Percentiles rank a stretch among this genome's conserved stretches.
Evolutionary conservation across 176 grass and related monocot species (phyloP).

Genomic region (Cenchrus purpureus): DNA sequence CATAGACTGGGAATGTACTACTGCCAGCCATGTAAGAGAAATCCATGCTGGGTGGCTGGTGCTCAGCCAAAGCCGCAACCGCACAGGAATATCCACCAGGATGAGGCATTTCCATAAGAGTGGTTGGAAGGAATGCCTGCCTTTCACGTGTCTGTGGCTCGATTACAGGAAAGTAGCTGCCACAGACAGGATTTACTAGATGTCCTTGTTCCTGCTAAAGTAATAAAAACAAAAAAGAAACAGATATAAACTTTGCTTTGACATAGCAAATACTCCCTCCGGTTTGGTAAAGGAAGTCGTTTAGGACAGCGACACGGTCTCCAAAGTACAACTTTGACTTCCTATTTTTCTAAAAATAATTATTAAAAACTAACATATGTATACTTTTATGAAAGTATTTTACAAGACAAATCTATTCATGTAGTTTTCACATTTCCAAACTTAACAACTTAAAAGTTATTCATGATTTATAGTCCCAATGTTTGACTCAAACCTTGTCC

Average conservation of each 20-base stretch:
- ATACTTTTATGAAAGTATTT: too few relatives aligned
- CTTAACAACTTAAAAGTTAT: too few relatives aligned
- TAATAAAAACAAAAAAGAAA: slow-evolving; percentile 30
- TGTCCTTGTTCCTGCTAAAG: slow-evolving; percentile 80
- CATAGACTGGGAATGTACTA: slow-evolving; percentile 56
- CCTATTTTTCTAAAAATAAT: too few relatives aligned
- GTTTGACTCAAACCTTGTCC: too few relatives aligned
- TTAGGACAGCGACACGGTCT: too few relatives aligned
- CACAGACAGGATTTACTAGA: slow-evolving; percentile 70
- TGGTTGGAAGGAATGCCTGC: slow-evolving; percentile 49
- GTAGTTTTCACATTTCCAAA: too few relatives aligned
- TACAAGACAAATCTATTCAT: too few relatives aligned
- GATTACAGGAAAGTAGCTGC: slow-evolving; percentile 62
- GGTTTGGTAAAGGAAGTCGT: too few relatives aligned
- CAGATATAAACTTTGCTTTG: slow-evolving; percentile 26
- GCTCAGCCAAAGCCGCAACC: slow-evolving; percentile 75
- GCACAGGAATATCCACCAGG: slow-evolving; percentile 80
- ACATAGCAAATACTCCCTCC: not conserved
- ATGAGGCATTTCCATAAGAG: slow-evolving; percentile 67
- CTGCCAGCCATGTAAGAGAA: slow-evolving; percentile 57
- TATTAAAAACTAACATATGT: too few relatives aligned
- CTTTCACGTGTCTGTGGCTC: slow-evolving; percentile 53
- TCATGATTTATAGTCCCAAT: too few relatives aligned
- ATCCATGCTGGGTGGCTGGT: slow-evolving; percentile 60
- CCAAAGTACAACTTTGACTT: too few relatives aligned